phyloP scores from a whole-genome alignment of 2,329 filamentous ascomycete genomes.

The Colletotrichum musae region DNA sequence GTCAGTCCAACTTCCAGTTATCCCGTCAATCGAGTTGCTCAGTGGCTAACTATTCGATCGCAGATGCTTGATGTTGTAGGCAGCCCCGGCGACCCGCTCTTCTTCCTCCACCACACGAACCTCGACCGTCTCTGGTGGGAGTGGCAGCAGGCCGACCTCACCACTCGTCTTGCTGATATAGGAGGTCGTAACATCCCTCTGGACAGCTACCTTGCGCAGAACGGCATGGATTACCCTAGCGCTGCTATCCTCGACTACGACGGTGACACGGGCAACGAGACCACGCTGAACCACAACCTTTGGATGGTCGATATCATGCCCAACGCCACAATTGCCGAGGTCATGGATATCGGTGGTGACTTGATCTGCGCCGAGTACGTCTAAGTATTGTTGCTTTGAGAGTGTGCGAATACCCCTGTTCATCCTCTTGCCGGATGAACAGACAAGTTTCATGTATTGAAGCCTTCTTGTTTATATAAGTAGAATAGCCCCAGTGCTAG shows the following conservation, averaged over 20 bases:
- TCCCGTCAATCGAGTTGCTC: background rate
- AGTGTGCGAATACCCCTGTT: too few species aligned
- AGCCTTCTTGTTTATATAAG: too few species aligned
- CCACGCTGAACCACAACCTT: constrained; percentile 47
- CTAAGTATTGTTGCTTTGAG: background rate
- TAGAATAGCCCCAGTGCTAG: too few species aligned
- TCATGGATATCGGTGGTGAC: constrained; percentile 48
- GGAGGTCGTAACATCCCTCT: constrained; percentile 22
- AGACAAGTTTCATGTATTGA: too few species aligned
- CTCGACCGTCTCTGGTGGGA: constrained; percentile 36
- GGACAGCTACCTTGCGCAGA: constrained; percentile 23
- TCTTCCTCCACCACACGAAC: constrained; percentile 38
- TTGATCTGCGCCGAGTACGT: constrained; percentile 47
- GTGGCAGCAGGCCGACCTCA: constrained; percentile 38
- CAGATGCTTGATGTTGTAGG: constrained; percentile 34
- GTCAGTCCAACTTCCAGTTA: constrained; percentile 8
- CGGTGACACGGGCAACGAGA: constrained; percentile 42
- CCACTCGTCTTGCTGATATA: constrained; percentile 25
- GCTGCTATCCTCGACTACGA: constrained; percentile 14
- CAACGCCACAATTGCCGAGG: constrained; percentile 44
- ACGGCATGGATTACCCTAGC: constrained; percentile 21
- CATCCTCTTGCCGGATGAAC: too few species aligned
- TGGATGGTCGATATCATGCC: constrained; percentile 47
- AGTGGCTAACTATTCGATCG: background rate
- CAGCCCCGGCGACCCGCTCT: constrained; percentile 34